Evolutionary conservation across 768 basidiomycete genomes (phyloP).

Genomic region (Lactarius sanguifluus): DNA sequence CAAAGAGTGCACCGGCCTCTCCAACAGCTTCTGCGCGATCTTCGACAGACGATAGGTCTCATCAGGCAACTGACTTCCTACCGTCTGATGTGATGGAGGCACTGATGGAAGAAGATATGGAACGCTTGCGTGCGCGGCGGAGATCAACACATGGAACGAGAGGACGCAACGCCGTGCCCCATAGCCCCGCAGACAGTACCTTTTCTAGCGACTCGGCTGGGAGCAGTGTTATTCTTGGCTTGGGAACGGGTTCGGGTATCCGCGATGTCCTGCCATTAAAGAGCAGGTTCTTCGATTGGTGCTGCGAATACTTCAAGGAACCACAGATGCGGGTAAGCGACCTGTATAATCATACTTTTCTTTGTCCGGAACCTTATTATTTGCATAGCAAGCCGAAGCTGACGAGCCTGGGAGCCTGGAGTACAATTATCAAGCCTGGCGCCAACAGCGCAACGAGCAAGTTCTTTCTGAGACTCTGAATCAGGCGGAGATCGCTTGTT

Average conservation of each 20-base stretch:
- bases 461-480: slow-evolving; percentile 65
- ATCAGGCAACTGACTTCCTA: slow-evolving; percentile 51
- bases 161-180: slow-evolving; percentile 41
- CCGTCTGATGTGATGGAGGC: slow-evolving; percentile 85
- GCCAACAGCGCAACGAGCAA: slow-evolving; percentile 85
- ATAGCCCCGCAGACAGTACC: slow-evolving; percentile 73
- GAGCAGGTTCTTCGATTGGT: slow-evolving; percentile 94
- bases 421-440: slow-evolving; percentile 96
- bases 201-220: slow-evolving; percentile 73
- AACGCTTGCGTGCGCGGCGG: slow-evolving; percentile 74
- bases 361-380: slow-evolving; percentile 12
- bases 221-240: slow-evolving; percentile 68
- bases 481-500: slow-evolving; percentile 76
- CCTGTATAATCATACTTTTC: slow-evolving; percentile 2
- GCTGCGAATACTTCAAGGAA: slow-evolving; percentile 95
- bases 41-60: slow-evolving; percentile 34
- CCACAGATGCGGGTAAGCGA: slow-evolving; percentile 92
- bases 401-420: slow-evolving; percentile 94
- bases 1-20: slow-evolving; percentile 32
- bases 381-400: slow-evolving; percentile 78
- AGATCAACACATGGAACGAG: slow-evolving; percentile 43
- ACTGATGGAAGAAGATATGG: slow-evolving; percentile 93
- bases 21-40: slow-evolving; percentile 34
- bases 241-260: slow-evolving; percentile 79
- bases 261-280: slow-evolving; percentile 86